Base-by-base conservation (phyloP, 176 grass and related monocot genomes). In the Otatea glauca region DNA sequence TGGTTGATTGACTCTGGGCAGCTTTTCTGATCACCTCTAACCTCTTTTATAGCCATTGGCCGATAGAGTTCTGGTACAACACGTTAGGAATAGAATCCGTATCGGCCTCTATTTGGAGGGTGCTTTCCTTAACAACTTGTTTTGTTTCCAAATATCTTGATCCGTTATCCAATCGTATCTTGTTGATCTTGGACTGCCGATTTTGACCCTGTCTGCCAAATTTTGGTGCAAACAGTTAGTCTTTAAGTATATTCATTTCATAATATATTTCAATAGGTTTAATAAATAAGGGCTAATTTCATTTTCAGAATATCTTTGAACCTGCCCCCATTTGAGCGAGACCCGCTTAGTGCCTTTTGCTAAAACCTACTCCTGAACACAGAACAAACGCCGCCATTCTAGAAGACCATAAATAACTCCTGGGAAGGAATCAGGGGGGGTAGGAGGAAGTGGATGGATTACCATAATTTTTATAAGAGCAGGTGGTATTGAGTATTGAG, bases 401-500 rank as follows among this genome's bases (percentile, higher is more conserved):
- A 8, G 35, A 17, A 37, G 50, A 9, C 17, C 11, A 29, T 9
- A 10, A 9, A 59, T 6, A 23, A 55, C 9, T 55, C 27, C 9
- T 10, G 49, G 25, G 42, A 47, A 23, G 13, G 43, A 72, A 55
- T 8, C 49, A 55, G 11, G 13, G 49, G 15, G 3, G 49, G 7
- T 2, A 6, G n/a, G 12, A 72, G 42, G 70, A 34, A 13, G 7
- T 17, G 25, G 29, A 17, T 65, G 25, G 29, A 17, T 65, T 63
- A 63, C 6, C 24, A 29, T 13, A 6, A 18, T 16, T 65, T 35
- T 37, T 17, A 18, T 16, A 63, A 44, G 59, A 48, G 47, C 76
- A 44, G 76, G 27, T 78, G 76, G 59, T 64, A 78, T 65, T 29
- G n/a, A n/a, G n/a, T n/a, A n/a, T n/a, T n/a, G n/a, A n/a, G n/a